Evolutionary conservation across 371 early-diverging fungal species (phyloP).

Genomic region (Batkoa obscura): DNA sequence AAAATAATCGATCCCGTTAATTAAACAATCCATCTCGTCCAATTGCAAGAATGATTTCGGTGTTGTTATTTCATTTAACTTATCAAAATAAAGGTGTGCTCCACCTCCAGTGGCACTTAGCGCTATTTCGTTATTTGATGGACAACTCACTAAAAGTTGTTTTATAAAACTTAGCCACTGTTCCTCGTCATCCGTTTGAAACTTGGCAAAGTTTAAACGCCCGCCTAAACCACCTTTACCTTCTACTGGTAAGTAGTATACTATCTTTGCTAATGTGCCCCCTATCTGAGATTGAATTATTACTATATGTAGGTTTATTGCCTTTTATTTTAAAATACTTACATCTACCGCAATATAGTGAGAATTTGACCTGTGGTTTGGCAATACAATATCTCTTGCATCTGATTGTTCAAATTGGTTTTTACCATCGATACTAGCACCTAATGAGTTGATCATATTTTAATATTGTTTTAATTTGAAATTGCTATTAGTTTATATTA

Average conservation of each 20-base stretch:
- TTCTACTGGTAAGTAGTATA: slow-evolving; percentile 42
- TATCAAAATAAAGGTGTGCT: slow-evolving; percentile 40
- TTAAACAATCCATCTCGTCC: slow-evolving; percentile 75
- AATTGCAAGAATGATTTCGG: background rate
- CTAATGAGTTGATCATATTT: no score
- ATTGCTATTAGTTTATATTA: no score
- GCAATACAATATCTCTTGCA: no score
- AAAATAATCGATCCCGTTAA: slow-evolving; percentile 74
- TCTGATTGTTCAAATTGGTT: no score
- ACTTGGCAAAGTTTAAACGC: slow-evolving; percentile 78
- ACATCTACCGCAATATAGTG: no score
- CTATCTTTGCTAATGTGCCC: slow-evolving; percentile 85
- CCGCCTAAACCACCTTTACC: slow-evolving; percentile 17
- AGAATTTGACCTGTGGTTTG: no score
- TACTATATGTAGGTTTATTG: no score
- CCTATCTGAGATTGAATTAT: slow-evolving; percentile 36
- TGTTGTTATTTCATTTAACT: slow-evolving; percentile 11
- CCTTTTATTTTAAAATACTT: no score
- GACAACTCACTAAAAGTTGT: slow-evolving; percentile 30
- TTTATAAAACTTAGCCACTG: slow-evolving; percentile 71
- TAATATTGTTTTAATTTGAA: no score
- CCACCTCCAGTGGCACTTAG: slow-evolving; percentile 59
- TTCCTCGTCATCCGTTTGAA: slow-evolving; percentile 82
- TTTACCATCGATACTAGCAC: no score
- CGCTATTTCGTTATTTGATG: no score